Conservation (phyloP, 2,329 filamentous ascomycete species). For the Geosmithia flava region DNA sequence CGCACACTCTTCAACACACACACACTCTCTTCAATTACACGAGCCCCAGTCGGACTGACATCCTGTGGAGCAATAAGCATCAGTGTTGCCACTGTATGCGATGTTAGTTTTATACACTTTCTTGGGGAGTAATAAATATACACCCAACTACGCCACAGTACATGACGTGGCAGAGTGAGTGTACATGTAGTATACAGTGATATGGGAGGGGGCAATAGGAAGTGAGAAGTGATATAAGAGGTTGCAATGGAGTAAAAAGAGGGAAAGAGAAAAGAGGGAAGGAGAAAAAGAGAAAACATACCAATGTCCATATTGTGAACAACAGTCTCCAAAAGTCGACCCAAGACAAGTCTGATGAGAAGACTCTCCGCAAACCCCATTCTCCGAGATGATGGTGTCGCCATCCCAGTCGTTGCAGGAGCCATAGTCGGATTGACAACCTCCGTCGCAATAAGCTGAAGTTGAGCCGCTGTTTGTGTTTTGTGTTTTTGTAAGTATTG, state of each 20-base stretch:
- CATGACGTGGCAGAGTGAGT: too few species aligned
- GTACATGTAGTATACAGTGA: too few species aligned
- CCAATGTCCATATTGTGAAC: conserved; percentile 22
- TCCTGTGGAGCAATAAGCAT: background rate
- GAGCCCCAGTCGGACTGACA: background rate
- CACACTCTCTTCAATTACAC: background rate
- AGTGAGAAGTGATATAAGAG: background rate
- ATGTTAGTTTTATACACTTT: background rate
- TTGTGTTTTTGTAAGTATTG: too few species aligned
- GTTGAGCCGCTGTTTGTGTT: conserved; percentile 17
- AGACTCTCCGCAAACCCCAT: conserved; percentile 19
- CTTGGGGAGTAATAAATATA: too few species aligned
- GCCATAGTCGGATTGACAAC: conserved; percentile 22
- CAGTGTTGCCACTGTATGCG: background rate
- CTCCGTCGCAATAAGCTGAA: conserved; percentile 20
- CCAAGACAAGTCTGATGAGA: conserved; percentile 18
- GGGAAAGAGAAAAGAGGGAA: background rate
- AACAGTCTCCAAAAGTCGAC: conserved; percentile 16
- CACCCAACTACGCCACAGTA: too few species aligned
- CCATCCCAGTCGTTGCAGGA: conserved; percentile 11
- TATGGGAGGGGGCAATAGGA: too few species aligned
- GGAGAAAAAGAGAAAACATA: conserved; percentile 8
- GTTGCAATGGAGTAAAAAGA: background rate
- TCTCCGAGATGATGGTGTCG: conserved; percentile 12
- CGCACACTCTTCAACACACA: background rate